phyloP scores from a whole-genome alignment of 352 stramenopile species.

The Elongisporangium senticosum region DNA sequence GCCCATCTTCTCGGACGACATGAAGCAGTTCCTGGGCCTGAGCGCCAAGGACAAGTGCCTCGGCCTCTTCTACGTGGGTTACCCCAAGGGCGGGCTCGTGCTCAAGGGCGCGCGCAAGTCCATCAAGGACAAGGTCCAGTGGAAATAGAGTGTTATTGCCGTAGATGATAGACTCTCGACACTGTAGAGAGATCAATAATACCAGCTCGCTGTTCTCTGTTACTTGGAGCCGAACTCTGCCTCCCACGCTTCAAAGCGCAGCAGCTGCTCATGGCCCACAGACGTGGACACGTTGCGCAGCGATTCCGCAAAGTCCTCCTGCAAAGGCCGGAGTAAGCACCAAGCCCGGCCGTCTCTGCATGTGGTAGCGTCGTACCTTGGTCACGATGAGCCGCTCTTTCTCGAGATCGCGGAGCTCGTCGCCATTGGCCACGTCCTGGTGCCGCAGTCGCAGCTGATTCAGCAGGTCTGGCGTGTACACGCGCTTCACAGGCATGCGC shows the following conservation, averaged over 20 bases:
- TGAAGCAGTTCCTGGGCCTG: slow-evolving; percentile 77
- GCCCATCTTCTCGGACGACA: slow-evolving; percentile 58
- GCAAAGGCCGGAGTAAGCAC: background rate
- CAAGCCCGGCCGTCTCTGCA: too few relatives aligned
- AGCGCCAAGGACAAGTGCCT: slow-evolving; percentile 71
- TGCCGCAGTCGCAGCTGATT: slow-evolving; percentile 34
- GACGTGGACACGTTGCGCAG: slow-evolving; percentile 81
- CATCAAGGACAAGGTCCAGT: slow-evolving; percentile 75
- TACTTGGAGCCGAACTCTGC: slow-evolving; percentile 82
- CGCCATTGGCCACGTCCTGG: slow-evolving; percentile 34
- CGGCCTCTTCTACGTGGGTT: slow-evolving; percentile 81
- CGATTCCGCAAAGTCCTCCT: slow-evolving; percentile 53
- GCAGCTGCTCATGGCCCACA: slow-evolving; percentile 66
- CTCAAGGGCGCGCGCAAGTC: slow-evolving; percentile 55
- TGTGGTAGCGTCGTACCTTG: slow-evolving; percentile 20
- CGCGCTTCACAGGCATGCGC: slow-evolving; percentile 71
- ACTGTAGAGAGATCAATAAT: background rate
- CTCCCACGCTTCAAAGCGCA: slow-evolving; percentile 72
- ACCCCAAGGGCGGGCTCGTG: slow-evolving; percentile 42
- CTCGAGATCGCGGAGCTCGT: slow-evolving; percentile 37
- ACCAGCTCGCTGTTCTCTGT: background rate
- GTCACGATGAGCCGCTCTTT: slow-evolving; percentile 57
- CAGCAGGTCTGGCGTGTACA: slow-evolving; percentile 70
- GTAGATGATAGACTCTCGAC: background rate
- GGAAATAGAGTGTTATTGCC: slow-evolving; percentile 10